phyloP scores from a whole-genome alignment of 1,284 basidiomycete species.

The Coriolopsis trogii region DNA sequence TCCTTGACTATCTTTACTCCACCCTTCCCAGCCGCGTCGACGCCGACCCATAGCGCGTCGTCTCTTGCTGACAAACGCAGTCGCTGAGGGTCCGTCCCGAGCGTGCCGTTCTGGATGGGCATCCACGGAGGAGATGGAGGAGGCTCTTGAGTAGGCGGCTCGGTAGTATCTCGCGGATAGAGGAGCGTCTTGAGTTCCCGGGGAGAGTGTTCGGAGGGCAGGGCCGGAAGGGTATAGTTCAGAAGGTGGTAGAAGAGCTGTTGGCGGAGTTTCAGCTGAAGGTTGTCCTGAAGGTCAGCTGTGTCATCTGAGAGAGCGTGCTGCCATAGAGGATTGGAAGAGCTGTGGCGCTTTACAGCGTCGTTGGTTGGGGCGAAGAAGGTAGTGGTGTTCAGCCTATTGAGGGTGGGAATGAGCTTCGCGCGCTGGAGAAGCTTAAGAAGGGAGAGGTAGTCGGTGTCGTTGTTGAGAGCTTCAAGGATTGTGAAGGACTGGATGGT shows the following conservation, averaged over 20 bases:
- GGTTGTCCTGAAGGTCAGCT: slow-evolving; percentile 67
- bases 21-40: slow-evolving; percentile 71
- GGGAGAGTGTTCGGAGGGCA: slow-evolving; percentile 44
- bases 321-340: slow-evolving; percentile 51
- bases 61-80: slow-evolving; percentile 64
- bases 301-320: slow-evolving; percentile 43
- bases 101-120: slow-evolving; percentile 78
- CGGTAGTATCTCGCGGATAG: slow-evolving; percentile 61
- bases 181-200: slow-evolving; percentile 66
- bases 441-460: slow-evolving; percentile 81
- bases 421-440: slow-evolving; percentile 84
- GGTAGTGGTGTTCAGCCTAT: slow-evolving; percentile 81
- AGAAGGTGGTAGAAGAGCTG: slow-evolving; percentile 95
- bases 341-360: slow-evolving; percentile 66
- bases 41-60: slow-evolving; percentile 61
- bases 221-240: slow-evolving; percentile 73
- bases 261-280: slow-evolving; percentile 84
- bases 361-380: slow-evolving; percentile 96
- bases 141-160: slow-evolving; percentile 64
- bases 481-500: slow-evolving; percentile 56
- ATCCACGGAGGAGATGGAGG: slow-evolving; percentile 84
- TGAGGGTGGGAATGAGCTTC: slow-evolving; percentile 90
- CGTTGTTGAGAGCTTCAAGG: slow-evolving; percentile 77
- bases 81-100: slow-evolving; percentile 84
- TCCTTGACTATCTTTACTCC: slow-evolving; percentile 67